phyloP scores from a whole-genome alignment of 2,329 filamentous ascomycete species.

The Lachnellula occidentalis region DNA sequence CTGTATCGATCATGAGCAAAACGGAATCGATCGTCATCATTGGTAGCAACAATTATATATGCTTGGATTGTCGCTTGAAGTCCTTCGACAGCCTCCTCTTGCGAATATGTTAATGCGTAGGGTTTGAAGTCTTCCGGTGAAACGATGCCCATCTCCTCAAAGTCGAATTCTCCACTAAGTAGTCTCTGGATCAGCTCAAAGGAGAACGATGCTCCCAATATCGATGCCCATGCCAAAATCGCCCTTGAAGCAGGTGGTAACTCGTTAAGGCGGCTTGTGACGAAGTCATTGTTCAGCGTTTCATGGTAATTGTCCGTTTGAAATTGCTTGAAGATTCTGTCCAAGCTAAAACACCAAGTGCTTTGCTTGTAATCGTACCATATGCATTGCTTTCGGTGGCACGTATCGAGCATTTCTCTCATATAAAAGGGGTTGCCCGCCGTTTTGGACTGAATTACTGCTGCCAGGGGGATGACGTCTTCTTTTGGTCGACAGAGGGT shows the following conservation, averaged over 20 bases:
- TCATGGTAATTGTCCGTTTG: slow-evolving; percentile 72
- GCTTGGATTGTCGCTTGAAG: slow-evolving; percentile 77
- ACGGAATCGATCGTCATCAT: slow-evolving; percentile 79
- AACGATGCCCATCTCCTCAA: slow-evolving; percentile 34
- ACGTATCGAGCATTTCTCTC: slow-evolving; percentile 82
- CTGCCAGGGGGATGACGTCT: slow-evolving; percentile 69
- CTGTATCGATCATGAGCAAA: slow-evolving; percentile 88
- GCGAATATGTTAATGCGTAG: slow-evolving; percentile 43
- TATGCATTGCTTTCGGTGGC: slow-evolving; percentile 79
- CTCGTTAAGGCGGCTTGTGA: slow-evolving; percentile 71
- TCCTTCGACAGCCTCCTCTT: slow-evolving; percentile 66
- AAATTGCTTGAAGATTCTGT: slow-evolving; percentile 81
- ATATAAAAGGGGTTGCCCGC: slow-evolving; percentile 88
- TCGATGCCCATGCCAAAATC: slow-evolving; percentile 79
- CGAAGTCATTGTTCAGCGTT: slow-evolving; percentile 76
- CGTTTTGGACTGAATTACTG: slow-evolving; percentile 71
- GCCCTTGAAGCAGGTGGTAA: slow-evolving; percentile 68
- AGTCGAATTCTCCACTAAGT: slow-evolving; percentile 68
- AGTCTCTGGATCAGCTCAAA: slow-evolving; percentile 75
- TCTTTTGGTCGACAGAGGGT: slow-evolving; percentile 71
- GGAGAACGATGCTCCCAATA: slow-evolving; percentile 77
- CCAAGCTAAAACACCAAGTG: slow-evolving; percentile 79
- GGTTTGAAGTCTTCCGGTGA: slow-evolving; percentile 32
- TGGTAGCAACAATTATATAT: slow-evolving; percentile 75
- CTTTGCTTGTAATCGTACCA: slow-evolving; percentile 85